Evolutionary conservation across 1,284 basidiomycete genomes (phyloP), one percentile per base, ranked within the genome.

Genomic region (Sutorius eximius): DNA sequence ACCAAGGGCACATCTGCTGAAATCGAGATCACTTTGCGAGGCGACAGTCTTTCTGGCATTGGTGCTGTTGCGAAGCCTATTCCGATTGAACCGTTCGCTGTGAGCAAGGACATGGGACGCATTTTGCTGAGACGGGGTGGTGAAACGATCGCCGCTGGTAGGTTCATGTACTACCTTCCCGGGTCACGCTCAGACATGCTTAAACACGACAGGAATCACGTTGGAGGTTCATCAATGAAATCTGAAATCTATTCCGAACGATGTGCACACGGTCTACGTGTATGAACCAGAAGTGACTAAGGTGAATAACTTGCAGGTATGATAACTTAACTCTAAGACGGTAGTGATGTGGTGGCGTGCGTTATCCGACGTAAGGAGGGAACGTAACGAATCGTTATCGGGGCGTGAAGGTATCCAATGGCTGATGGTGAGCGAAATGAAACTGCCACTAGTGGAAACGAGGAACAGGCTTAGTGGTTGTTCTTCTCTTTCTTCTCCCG

Each of bases 51-150:
- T 42, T 79, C 80, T 2, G 80, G 82, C 5, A 71, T 80, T 9
- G 67, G 73, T 1, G 59, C 78, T 0, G 69, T 72, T 30, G 75
- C 77, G 33, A 78, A 84, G 10, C 79, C 85, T 2, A 87, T 97
- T 30, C 91, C 95, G 3, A 69, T 97, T 18, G 96, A 99, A 69
- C 82, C 90, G 2, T 96, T 96, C 59, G 73, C 85, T 4, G 77
- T 77, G n/a, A 98, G 95, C 75, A 98, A 98, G 73, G 93, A 97
- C 60, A 97, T 99, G 96, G 95, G 95, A 0, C 78, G 96, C 41
- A 83, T 99, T 45, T 71, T 99, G 51, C 79, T 99, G 57, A 78
- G 96, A 37, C 79, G 95, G 57, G 86, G 86, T 18, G 96, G 97
- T 0, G 95, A 98, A 76, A 98, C 96, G 0, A 91, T 99, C 56